phyloP scores from a whole-genome alignment of 2,329 filamentous ascomycete species.

The Dactylellina parvicollis region DNA sequence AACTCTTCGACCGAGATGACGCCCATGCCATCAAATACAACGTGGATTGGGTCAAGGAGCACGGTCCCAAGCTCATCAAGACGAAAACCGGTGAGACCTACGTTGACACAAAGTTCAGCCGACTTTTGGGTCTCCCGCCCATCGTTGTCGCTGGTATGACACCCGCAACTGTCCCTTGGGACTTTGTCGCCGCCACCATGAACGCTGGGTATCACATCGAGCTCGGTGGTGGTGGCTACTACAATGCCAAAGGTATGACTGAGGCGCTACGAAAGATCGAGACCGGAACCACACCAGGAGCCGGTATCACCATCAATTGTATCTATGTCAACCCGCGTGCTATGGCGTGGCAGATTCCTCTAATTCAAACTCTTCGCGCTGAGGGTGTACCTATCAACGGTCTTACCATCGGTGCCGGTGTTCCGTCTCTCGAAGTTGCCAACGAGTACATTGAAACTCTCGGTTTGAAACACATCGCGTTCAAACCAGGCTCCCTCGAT shows the following conservation, averaged over 20 bases:
- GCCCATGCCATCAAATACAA: constrained; percentile 95
- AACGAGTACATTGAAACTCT: constrained; percentile 94
- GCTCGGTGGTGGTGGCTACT: constrained; percentile 86
- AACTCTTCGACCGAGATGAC: constrained; percentile 95
- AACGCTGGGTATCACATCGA: constrained; percentile 95
- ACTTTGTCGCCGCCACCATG: constrained; percentile 92
- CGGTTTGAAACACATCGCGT: constrained; percentile 89
- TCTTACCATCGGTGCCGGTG: constrained; percentile 89
- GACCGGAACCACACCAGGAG: constrained; percentile 80
- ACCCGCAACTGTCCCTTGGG: constrained; percentile 85
- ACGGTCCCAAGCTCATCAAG: constrained; percentile 89
- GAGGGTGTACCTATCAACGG: constrained; percentile 92
- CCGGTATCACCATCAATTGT: constrained; percentile 87
- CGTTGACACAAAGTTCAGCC: constrained; percentile 96
- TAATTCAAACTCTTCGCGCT: constrained; percentile 79
- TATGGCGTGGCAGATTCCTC: constrained; percentile 91
- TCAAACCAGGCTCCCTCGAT: constrained; percentile 91
- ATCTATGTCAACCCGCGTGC: constrained; percentile 91
- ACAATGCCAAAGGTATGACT: constrained; percentile 82
- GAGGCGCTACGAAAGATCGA: constrained; percentile 86
- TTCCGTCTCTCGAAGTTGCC: constrained; percentile 90
- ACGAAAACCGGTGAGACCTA: constrained; percentile 89
- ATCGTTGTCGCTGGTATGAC: constrained; percentile 96
- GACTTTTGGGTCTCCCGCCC: constrained; percentile 82
- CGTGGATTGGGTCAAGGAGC: constrained; percentile 96